A percentile compares a stretch with the other conserved stretches of the same genome.
phyloP scores from a whole-genome alignment of 768 basidiomycete genomes.

The Panaeolus cyanescens region DNA sequence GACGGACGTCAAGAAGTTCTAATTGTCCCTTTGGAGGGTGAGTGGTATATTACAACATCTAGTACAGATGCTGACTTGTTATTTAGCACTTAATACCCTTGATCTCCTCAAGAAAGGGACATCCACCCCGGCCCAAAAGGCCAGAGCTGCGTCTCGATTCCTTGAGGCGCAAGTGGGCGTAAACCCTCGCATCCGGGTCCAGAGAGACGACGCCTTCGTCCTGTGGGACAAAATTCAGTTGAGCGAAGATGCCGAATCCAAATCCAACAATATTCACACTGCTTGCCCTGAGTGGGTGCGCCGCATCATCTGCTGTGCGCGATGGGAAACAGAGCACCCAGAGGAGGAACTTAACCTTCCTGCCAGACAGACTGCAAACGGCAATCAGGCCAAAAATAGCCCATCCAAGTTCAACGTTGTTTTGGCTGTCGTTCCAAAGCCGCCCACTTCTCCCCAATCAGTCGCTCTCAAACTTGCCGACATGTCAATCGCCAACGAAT shows the following conservation, averaged over 20 bases:
- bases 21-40: conserved; percentile 89
- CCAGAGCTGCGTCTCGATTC: conserved; percentile 85
- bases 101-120: conserved; percentile 93
- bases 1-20: conserved; percentile 78
- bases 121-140: conserved; percentile 74
- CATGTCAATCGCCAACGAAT: conserved; percentile 21
- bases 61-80: background rate
- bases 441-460: conserved; percentile 36
- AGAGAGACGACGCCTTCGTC: conserved; percentile 81
- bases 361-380: conserved; percentile 5
- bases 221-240: conserved; percentile 76
- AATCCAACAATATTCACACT: conserved; percentile 14
- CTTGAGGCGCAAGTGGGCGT: conserved; percentile 86
- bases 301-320: conserved; percentile 80
- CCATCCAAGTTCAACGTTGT: conserved; percentile 47
- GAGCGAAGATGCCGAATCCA: conserved; percentile 32
- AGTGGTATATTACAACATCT: conserved; percentile 18
- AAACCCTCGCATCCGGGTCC: conserved; percentile 80
- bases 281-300: conserved; percentile 83
- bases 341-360: conserved; percentile 20
- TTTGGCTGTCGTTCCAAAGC: conserved; percentile 52
- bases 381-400: conserved; percentile 5
- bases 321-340: conserved; percentile 71
- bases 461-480: conserved; percentile 30
- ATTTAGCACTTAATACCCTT: conserved; percentile 82